These are phyloP conservation scores for Rubia peregrina DNA, from an alignment of 305 asterid species.

Conservation along the genomic window DNA sequence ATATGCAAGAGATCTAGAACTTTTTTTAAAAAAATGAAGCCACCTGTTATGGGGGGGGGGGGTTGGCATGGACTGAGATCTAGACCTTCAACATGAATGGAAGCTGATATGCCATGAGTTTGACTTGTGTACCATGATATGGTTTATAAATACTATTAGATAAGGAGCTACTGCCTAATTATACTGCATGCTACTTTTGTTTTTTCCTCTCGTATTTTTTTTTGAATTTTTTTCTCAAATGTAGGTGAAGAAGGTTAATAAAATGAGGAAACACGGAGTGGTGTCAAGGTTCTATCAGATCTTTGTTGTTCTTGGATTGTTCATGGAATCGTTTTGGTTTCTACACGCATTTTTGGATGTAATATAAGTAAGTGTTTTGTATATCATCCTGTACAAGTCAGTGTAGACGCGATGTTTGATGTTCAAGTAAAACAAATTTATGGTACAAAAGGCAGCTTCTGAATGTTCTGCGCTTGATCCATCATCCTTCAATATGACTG, in stretches of 20 bases:
- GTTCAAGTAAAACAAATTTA: conserved; percentile 38
- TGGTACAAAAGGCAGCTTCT: conserved; percentile 36
- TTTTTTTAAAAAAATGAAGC: too few species aligned
- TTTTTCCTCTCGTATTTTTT: not conserved
- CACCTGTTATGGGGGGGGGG: too few species aligned
- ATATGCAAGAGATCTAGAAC: conserved; percentile 29
- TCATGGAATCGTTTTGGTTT: not conserved
- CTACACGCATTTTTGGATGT: not conserved
- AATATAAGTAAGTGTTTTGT: not conserved
- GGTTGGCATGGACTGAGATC: too few species aligned
- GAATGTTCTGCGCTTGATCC: conserved; percentile 35
- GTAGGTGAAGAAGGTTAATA: conserved; percentile 36
- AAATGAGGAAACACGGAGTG: conserved; percentile 36
- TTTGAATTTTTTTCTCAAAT: not conserved
- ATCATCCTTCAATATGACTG: conserved; percentile 40
- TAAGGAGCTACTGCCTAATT: not conserved
- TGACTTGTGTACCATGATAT: conserved; percentile 5
- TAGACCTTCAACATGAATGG: conserved; percentile 34
- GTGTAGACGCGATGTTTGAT: conserved; percentile 38
- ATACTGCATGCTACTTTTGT: not conserved
- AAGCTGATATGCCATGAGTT: conserved; percentile 23
- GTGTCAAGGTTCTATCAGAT: conserved; percentile 27
- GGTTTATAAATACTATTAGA: not conserved
- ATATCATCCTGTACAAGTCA: conserved; percentile 22
- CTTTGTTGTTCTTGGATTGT: not conserved